These are phyloP conservation scores for Tricholoma flavovirens DNA, from an alignment of 768 basidiomycete genomes.

Conservation along the genomic window DNA sequence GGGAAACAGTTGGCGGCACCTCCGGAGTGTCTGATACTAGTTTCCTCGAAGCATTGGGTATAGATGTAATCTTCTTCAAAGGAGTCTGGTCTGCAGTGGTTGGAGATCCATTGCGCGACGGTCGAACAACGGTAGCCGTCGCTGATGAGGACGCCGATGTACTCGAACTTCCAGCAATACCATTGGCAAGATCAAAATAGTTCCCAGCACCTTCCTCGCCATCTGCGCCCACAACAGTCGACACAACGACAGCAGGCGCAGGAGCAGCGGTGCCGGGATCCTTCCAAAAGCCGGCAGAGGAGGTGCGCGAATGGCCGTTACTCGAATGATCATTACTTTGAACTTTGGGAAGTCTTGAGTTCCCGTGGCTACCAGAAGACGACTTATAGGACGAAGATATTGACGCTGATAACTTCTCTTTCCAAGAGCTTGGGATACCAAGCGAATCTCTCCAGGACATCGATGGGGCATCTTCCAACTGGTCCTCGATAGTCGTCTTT, in stretches of 20 bases:
- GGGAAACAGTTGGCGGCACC: constrained; percentile 6
- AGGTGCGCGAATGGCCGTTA: constrained; percentile 29
- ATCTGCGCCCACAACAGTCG: constrained; percentile 41
- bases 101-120: constrained; percentile 37
- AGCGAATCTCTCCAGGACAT: constrained; percentile 33
- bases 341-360: constrained; percentile 25
- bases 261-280: constrained; percentile 47
- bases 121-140: constrained; percentile 32
- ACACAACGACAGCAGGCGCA: constrained; percentile 49
- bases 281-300: constrained; percentile 41
- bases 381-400: constrained; percentile 35
- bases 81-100: constrained; percentile 16
- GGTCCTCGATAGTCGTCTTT: constrained; percentile 24
- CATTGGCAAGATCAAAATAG: constrained; percentile 31
- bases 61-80: constrained; percentile 17
- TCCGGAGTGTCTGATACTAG: constrained; percentile 13
- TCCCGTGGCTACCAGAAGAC: constrained; percentile 24
- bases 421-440: constrained; percentile 30
- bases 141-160: constrained; percentile 37
- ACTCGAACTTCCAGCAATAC: constrained; percentile 11
- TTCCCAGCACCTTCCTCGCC: constrained; percentile 31
- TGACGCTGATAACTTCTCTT: constrained; percentile 31
- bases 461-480: constrained; percentile 28
- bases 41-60: constrained; percentile 23
- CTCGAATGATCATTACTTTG: constrained; percentile 22